phyloP scores from a whole-genome alignment of 305 asterid species.

The Fraxinus nigra region DNA sequence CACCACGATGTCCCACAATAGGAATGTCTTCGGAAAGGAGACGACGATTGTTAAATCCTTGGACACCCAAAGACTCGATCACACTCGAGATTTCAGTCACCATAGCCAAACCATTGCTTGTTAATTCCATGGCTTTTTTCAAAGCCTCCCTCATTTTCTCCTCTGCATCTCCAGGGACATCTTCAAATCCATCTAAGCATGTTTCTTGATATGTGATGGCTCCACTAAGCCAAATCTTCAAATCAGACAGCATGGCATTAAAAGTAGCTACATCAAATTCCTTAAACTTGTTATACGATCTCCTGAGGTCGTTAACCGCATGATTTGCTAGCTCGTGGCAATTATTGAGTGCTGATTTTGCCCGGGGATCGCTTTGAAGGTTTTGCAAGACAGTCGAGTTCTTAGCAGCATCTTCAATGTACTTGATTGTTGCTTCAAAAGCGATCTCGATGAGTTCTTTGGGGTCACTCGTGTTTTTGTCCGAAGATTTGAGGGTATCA shows the following conservation, averaged over 20 bases:
- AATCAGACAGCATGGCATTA: slow-evolving; percentile 34
- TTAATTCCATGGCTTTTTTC: slow-evolving; percentile 34
- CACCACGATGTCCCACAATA: not conserved
- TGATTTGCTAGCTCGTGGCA: slow-evolving; percentile 44
- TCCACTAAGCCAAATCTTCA: slow-evolving; percentile 61
- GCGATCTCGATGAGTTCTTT: slow-evolving; percentile 22
- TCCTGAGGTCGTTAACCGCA: slow-evolving; percentile 42
- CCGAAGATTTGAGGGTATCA: slow-evolving; percentile 25
- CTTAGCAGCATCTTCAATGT: slow-evolving; percentile 7
- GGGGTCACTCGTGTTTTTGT: slow-evolving; percentile 22
- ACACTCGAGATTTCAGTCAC: slow-evolving; percentile 26
- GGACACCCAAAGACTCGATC: slow-evolving; percentile 6
- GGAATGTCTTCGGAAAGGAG: slow-evolving; percentile 2
- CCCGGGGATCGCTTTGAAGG: slow-evolving; percentile 27
- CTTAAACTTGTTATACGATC: slow-evolving; percentile 22
- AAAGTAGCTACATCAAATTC: slow-evolving; percentile 16
- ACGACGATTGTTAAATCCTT: not conserved
- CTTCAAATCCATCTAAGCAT: slow-evolving; percentile 52
- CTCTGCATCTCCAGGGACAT: slow-evolving; percentile 25
- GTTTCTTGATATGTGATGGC: slow-evolving; percentile 53
- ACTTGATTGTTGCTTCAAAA: slow-evolving; percentile 25
- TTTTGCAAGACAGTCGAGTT: slow-evolving; percentile 9
- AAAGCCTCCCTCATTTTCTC: slow-evolving; percentile 33
- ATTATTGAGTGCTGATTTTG: slow-evolving; percentile 29
- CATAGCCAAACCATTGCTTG: slow-evolving; percentile 49